Evolutionary conservation across 2,329 filamentous ascomycete species (phyloP).

Genomic region (Colletotrichum sp.): DNA sequence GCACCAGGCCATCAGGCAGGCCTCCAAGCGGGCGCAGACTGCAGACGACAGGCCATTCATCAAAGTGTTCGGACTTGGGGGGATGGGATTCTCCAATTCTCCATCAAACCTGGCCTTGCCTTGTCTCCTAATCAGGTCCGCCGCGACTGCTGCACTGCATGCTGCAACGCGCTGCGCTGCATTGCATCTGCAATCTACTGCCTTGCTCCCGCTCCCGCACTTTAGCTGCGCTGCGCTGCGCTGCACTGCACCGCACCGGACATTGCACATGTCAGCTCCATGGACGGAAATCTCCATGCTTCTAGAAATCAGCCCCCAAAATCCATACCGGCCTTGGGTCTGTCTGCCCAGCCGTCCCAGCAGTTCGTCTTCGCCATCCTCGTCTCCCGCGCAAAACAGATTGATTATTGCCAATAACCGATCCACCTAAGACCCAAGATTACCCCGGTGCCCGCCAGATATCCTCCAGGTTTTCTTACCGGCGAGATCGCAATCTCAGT

Average conservation of each 20-base stretch:
- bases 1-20: neutral
- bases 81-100: constrained; percentile 1
- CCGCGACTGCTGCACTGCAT: neutral
- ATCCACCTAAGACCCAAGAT: neutral
- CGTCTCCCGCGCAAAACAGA: neutral
- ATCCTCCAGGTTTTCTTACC: neutral
- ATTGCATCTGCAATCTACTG: neutral
- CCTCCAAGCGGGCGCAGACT: neutral
- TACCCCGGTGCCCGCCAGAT: neutral
- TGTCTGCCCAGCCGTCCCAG: neutral
- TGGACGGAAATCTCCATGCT: neutral
- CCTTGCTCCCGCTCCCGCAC: neutral
- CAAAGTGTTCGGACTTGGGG: neutral
- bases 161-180: neutral
- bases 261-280: neutral
- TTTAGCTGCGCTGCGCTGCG: neutral
- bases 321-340: neutral
- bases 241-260: neutral
- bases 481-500: neutral
- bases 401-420: constrained; percentile 6
- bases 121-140: neutral
- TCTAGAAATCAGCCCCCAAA: neutral
- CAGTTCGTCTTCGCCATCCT: neutral
- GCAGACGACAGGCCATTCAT: neutral
- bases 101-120: neutral